Percentiles rank a stretch among this genome's conserved stretches.
These are phyloP conservation scores for Kandelia obovata DNA, from an alignment of 345 rosid species.

Conservation along the genomic window DNA sequence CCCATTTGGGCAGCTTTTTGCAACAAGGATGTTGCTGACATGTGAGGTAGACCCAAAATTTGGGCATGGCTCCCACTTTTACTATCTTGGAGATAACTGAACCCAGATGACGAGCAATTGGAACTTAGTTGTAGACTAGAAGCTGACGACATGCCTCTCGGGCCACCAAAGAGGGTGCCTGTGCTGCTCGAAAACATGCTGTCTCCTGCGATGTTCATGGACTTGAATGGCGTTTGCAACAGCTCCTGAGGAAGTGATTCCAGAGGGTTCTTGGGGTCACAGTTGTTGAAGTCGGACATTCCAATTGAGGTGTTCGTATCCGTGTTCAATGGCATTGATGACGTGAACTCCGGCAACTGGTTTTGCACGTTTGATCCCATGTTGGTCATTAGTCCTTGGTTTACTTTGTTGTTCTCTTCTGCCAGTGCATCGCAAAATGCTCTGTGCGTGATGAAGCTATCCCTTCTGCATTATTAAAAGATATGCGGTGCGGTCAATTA, in stretches of 20 bases:
- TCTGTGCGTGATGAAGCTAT: conserved; percentile 66
- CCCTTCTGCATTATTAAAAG: conserved; percentile 43
- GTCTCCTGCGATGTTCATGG: conserved; percentile 39
- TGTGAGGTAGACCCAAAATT: conserved; percentile 37
- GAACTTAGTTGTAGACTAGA: conserved; percentile 62
- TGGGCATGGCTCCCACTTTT: conserved; percentile 31
- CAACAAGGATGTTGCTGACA: conserved; percentile 67
- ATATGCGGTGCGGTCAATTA: conserved; percentile 9
- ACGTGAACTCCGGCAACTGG: conserved; percentile 45
- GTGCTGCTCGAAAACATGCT: conserved; percentile 56
- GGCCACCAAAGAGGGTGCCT: conserved; percentile 44
- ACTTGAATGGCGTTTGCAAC: conserved; percentile 48
- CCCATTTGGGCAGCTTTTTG: conserved; percentile 78
- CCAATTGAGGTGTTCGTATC: conserved; percentile 23
- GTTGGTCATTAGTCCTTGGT: conserved; percentile 43
- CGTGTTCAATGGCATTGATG: conserved; percentile 32
- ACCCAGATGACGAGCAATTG: conserved; percentile 40
- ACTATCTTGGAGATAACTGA: conserved; percentile 44
- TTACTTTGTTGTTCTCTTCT: conserved; percentile 70
- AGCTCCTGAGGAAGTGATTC: conserved; percentile 51
- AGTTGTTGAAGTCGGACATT: conserved; percentile 37
- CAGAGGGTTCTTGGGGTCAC: conserved; percentile 48
- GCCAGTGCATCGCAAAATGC: conserved; percentile 74
- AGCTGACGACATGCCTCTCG: conserved; percentile 40
- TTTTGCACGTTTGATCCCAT: conserved; percentile 33